Percentiles rank a stretch among this genome's conserved stretches.
Conservation (phyloP, 768 basidiomycete genomes). For the Filobasidium floriforme region DNA sequence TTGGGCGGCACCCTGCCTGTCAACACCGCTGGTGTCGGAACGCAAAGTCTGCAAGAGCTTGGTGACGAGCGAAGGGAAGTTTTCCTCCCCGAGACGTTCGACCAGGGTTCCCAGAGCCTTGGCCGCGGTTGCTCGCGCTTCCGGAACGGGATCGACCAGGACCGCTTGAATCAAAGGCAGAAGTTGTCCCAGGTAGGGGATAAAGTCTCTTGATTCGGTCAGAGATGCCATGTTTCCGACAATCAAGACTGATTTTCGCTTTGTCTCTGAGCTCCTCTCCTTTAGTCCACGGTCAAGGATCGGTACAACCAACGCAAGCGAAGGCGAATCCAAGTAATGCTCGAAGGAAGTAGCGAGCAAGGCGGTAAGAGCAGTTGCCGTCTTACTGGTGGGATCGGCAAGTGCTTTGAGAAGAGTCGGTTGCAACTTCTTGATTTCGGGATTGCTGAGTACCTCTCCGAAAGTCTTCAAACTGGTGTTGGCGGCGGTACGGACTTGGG, state of each 20-base stretch:
- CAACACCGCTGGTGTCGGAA: conserved; percentile 87
- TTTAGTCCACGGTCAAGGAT: conserved; percentile 87
- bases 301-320: conserved; percentile 89
- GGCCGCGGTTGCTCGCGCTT: conserved; percentile 92
- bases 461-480: conserved; percentile 96
- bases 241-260: conserved; percentile 92
- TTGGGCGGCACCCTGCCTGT: conserved; percentile 95
- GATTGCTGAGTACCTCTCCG: conserved; percentile 96
- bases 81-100: conserved; percentile 83
- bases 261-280: conserved; percentile 86
- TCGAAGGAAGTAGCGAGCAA: conserved; percentile 91
- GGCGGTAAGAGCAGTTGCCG: conserved; percentile 70
- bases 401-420: conserved; percentile 85
- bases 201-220: conserved; percentile 59
- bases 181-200: conserved; percentile 82
- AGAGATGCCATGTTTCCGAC: conserved; percentile 73
- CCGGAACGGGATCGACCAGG: conserved; percentile 92
- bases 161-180: conserved; percentile 86
- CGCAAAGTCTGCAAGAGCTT: conserved; percentile 77
- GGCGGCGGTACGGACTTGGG: conserved; percentile 84
- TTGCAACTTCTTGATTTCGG: conserved; percentile 86
- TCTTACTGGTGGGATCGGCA: conserved; percentile 82
- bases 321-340: conserved; percentile 96
- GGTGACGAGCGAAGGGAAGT: conserved; percentile 95
- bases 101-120: conserved; percentile 95